These are phyloP conservation scores for Pyrenophora seminiperda DNA, from an alignment of 2,329 filamentous ascomycete species.

Conservation along the genomic window DNA sequence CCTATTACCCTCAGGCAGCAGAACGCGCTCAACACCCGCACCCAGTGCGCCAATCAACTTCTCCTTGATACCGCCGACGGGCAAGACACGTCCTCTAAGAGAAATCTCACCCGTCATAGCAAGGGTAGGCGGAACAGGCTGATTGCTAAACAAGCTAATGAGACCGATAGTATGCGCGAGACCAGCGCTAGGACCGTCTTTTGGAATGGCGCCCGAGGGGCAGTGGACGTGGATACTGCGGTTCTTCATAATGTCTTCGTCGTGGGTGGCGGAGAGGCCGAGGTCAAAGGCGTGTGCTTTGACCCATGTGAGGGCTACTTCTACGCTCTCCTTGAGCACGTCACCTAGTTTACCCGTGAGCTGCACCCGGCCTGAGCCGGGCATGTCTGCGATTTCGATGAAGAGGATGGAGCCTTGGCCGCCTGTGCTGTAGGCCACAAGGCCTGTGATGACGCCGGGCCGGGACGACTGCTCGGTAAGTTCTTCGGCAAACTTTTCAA, in stretches of 20 bases:
- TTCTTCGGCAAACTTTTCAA: conserved; percentile 93
- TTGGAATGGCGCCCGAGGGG: conserved; percentile 90
- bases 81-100: conserved; percentile 85
- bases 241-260: conserved; percentile 93
- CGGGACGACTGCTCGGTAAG: conserved; percentile 82
- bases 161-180: conserved; percentile 93
- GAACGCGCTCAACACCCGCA: conserved; percentile 91
- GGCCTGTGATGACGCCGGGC: conserved; percentile 91
- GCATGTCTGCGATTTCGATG: conserved; percentile 98
- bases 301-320: conserved; percentile 95
- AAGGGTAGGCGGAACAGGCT: conserved; percentile 84
- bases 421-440: conserved; percentile 91
- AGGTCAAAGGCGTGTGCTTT: conserved; percentile 94
- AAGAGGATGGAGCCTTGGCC: conserved; percentile 96
- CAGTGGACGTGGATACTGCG: conserved; percentile 96
- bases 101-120: conserved; percentile 89
- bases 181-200: conserved; percentile 83
- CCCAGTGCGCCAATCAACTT: conserved; percentile 93
- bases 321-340: conserved; percentile 94
- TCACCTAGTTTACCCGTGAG: conserved; percentile 95
- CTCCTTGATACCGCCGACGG: conserved; percentile 97
- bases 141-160: conserved; percentile 85
- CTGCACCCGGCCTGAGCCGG: conserved; percentile 87
- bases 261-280: conserved; percentile 77
- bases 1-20: conserved; percentile 84